phyloP scores from a whole-genome alignment of 495 filamentous ascomycete genomes.

The Daldinia grandis region DNA sequence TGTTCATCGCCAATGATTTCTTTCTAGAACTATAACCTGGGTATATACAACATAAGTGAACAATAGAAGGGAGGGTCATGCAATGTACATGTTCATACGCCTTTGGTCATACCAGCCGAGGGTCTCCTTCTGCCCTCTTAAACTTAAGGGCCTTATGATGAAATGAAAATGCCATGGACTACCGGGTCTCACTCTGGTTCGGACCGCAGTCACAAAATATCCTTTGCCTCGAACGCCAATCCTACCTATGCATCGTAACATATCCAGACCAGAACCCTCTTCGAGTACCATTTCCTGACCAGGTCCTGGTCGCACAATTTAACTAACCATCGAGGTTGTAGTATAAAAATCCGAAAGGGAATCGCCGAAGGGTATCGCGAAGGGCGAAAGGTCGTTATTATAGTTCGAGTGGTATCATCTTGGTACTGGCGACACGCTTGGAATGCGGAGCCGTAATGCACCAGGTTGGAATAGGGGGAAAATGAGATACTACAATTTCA shows the following conservation, averaged over 20 bases:
- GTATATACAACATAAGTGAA: conserved; percentile 39
- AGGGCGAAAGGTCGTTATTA: neutral
- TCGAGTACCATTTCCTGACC: conserved; percentile 24
- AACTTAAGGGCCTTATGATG: conserved; percentile 12
- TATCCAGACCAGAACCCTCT: conserved; percentile 32
- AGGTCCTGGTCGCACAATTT: conserved; percentile 19
- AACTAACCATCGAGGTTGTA: conserved; percentile 15
- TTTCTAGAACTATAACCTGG: conserved; percentile 28
- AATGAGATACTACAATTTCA: conserved; percentile 15
- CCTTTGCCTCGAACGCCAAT: conserved; percentile 31
- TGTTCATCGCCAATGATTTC: conserved; percentile 6
- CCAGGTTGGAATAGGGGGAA: neutral
- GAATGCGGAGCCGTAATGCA: neutral
- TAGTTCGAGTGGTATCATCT: conserved; percentile 4
- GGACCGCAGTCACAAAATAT: conserved; percentile 16
- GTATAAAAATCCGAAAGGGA: conserved; percentile 13
- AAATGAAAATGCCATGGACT: conserved; percentile 18
- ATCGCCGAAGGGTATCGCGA: conserved; percentile 1
- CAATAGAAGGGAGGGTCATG: conserved; percentile 30
- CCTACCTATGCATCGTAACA: conserved; percentile 30
- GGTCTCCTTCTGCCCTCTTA: conserved; percentile 15
- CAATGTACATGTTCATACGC: conserved; percentile 35
- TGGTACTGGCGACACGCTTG: neutral
- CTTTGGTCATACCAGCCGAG: conserved; percentile 19
- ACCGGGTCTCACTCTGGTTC: conserved; percentile 2